These are phyloP conservation scores for Hemisphaericaspora nanyangensis DNA, from an alignment of 805 yeast genomes.

Conservation along the genomic window DNA sequence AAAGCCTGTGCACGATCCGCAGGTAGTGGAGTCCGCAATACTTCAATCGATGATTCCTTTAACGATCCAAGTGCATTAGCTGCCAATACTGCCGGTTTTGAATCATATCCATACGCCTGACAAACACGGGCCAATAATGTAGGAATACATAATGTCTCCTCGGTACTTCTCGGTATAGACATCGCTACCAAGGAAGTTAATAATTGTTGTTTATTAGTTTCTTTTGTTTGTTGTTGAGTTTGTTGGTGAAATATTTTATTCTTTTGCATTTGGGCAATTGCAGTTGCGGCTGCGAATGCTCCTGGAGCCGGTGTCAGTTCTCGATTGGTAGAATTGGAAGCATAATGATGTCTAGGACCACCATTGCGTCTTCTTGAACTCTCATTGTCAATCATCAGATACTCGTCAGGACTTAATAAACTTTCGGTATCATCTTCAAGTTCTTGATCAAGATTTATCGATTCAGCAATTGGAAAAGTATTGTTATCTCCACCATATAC, in stretches of 20 bases:
- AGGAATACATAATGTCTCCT: slow-evolving; percentile 73
- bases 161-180: slow-evolving; percentile 73
- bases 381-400: slow-evolving; percentile 7
- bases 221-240: slow-evolving; percentile 20
- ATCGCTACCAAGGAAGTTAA: slow-evolving; percentile 54
- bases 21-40: slow-evolving; percentile 10
- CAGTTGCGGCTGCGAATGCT: slow-evolving; percentile 60
- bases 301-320: slow-evolving; percentile 75
- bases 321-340: slow-evolving; percentile 8
- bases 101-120: slow-evolving; percentile 65
- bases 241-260: slow-evolving; percentile 15
- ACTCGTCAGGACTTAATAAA: slow-evolving; percentile 27
- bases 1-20: slow-evolving; percentile 11
- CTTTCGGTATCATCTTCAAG: slow-evolving; percentile 28
- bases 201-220: slow-evolving; percentile 33
- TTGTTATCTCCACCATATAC: slow-evolving; percentile 39
- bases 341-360: neutral
- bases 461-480: slow-evolving; percentile 25
- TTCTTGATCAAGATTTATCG: slow-evolving; percentile 43
- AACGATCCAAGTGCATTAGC: slow-evolving; percentile 69
- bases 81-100: slow-evolving; percentile 65
- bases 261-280: slow-evolving; percentile 53
- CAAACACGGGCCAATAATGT: slow-evolving; percentile 66
- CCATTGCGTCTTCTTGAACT: neutral
- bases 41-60: slow-evolving; percentile 39